These are phyloP conservation scores for Mucor plumbeus DNA, from an alignment of 371 early-diverging fungal genomes.

Conservation along the genomic window DNA sequence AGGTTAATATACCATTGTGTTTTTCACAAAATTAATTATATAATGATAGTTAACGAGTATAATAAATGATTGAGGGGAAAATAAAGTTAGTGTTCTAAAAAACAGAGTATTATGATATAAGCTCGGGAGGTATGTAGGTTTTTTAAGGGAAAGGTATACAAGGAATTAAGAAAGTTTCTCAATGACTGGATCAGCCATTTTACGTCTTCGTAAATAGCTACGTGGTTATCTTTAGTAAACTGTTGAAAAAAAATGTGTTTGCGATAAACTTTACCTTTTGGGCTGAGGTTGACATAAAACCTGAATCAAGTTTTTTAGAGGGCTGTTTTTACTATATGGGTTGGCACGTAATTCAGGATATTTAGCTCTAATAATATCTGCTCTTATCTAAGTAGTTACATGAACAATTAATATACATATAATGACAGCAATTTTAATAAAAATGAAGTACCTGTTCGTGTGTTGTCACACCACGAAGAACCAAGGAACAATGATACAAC, in stretches of 20 bases:
- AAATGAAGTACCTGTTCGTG: constrained; percentile 75
- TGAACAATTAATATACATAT: not conserved
- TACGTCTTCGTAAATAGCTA: constrained; percentile 50
- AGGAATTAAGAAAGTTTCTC: constrained; percentile 15
- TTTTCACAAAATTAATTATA: too few relatives aligned
- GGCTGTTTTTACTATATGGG: constrained; percentile 56
- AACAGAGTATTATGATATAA: too few relatives aligned
- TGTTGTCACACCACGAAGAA: constrained; percentile 78
- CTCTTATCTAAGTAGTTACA: constrained; percentile 13
- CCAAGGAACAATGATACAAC: constrained; percentile 77
- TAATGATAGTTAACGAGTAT: too few relatives aligned
- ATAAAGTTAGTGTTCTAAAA: not conserved
- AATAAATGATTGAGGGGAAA: not conserved
- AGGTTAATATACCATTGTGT: too few relatives aligned
- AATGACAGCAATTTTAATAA: not conserved
- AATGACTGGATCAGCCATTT: constrained; percentile 33
- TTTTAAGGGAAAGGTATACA: constrained; percentile 2
- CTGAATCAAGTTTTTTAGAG: constrained; percentile 55
- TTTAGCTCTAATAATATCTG: constrained; percentile 49
- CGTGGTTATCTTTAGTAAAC: too few relatives aligned
- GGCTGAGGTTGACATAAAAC: constrained; percentile 65
- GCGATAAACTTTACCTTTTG: constrained; percentile 46
- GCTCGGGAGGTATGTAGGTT: not conserved
- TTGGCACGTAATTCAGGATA: constrained; percentile 50
- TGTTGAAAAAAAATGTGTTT: not conserved